Conservation (phyloP, 2,329 filamentous ascomycete genomes). For the Lecanosticta acicola region DNA sequence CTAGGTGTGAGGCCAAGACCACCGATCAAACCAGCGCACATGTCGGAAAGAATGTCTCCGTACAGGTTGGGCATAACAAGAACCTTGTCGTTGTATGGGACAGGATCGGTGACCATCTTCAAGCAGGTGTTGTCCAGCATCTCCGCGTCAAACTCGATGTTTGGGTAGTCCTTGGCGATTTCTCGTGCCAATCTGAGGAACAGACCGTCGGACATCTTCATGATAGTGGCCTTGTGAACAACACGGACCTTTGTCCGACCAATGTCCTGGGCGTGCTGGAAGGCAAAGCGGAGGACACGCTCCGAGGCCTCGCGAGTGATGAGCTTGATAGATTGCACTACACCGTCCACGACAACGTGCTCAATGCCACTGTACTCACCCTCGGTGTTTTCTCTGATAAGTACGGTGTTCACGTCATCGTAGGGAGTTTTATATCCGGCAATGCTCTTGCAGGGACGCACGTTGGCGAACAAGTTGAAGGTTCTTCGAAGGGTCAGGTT, state of each 20-base stretch:
- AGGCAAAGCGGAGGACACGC: conserved; percentile 93
- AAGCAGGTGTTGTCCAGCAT: conserved; percentile 98
- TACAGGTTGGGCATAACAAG: conserved; percentile 97
- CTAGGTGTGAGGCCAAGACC: conserved; percentile 95
- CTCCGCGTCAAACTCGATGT: conserved; percentile 95
- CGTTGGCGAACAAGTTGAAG: conserved; percentile 99
- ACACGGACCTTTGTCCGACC: conserved; percentile 95
- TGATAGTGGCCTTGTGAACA: conserved; percentile 99
- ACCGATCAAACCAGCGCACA: conserved; percentile 97
- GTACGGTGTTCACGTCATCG: conserved; percentile 90
- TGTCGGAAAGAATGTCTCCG: conserved; percentile 98
- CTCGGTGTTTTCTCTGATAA: conserved; percentile 99
- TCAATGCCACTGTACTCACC: conserved; percentile 99
- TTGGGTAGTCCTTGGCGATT: conserved; percentile 90
- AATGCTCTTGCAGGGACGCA: conserved; percentile 95
- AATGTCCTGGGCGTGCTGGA: conserved; percentile 92
- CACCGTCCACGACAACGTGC: conserved; percentile 94
- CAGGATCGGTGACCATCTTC: conserved; percentile 95
- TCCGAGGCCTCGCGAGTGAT: conserved; percentile 93
- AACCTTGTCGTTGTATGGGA: conserved; percentile 98
- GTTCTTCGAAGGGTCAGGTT: conserved; percentile 98
- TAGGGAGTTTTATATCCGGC: conserved; percentile 98
- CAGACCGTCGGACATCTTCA: conserved; percentile 99
- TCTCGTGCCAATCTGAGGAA: conserved; percentile 84
- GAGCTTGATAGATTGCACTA: conserved; percentile 99